phyloP scores from a whole-genome alignment of 352 stramenopile species.

The Globisporangium parvum region DNA sequence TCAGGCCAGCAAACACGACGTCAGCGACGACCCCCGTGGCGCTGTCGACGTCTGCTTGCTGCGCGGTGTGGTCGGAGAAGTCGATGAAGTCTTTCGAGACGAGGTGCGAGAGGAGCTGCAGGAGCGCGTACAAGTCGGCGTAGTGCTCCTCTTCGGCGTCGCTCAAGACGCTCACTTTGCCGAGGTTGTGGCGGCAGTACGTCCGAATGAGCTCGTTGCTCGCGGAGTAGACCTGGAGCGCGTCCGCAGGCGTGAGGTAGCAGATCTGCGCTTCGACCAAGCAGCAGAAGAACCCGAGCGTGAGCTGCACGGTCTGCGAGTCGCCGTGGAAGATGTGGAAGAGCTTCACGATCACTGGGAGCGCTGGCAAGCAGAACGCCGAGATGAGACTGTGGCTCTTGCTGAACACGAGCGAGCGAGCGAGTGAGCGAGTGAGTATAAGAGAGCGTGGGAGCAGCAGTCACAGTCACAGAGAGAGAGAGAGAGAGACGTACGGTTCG shows the following conservation, averaged over 20 bases:
- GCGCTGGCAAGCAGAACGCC: constrained; percentile 52
- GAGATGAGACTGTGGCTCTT: constrained; percentile 57
- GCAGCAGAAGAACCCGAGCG: constrained; percentile 70
- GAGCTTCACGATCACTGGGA: constrained; percentile 69
- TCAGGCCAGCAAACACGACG: constrained; percentile 85
- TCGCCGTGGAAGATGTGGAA: constrained; percentile 75
- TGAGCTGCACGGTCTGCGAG: constrained; percentile 64
- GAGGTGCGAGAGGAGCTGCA: constrained; percentile 77
- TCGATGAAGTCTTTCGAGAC: constrained; percentile 84
- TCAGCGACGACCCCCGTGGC: constrained; percentile 72
- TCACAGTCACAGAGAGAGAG: too few species aligned
- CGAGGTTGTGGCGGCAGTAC: constrained; percentile 67
- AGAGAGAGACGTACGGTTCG: constrained; percentile 37
- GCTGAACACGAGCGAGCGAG: constrained; percentile 11
- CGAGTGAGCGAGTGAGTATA: background rate
- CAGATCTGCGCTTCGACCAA: constrained; percentile 79
- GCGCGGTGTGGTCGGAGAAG: constrained; percentile 67
- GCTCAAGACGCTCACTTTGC: constrained; percentile 54
- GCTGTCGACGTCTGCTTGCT: constrained; percentile 45
- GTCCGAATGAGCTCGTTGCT: constrained; percentile 65
- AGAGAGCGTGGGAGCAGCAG: background rate
- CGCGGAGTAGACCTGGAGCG: constrained; percentile 62
- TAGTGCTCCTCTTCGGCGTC: constrained; percentile 78
- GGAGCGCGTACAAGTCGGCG: constrained; percentile 57
- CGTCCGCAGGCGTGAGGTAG: constrained; percentile 61